Base-by-base conservation (phyloP, 2,329 filamentous ascomycete genomes). In the Colletotrichum graminicola region DNA sequence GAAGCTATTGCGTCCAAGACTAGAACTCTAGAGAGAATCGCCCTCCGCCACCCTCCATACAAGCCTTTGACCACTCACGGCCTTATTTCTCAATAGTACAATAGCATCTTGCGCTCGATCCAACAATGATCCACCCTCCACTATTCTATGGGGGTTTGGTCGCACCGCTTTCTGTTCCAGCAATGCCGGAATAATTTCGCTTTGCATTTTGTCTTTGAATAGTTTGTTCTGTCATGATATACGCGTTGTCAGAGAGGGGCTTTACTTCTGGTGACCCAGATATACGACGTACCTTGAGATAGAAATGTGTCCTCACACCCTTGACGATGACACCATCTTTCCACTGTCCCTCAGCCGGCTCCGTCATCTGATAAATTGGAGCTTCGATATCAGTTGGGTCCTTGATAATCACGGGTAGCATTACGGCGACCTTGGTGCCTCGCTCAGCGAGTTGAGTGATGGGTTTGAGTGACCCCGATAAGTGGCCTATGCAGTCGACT, bases 401-500 rank as follows among this genome's bases (percentile, higher is more conserved):
- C 54, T 79, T 83, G 55, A 89, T 74, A 67, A 91, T 88, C 21
- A 91, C 84, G 0, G 90, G 90, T 7, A 92, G 78, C 79, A 92
- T 84, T 21, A 91, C 79, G 0, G 89, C 90, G 0, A 91, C 87
- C 32, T 79, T 87, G 5, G 82, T 79, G 0, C 87, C 87, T 1
- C 64, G 76, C 69, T 82, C 78, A 0, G 86, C 88, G 32, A 92
- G 80, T 73, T 82, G 82, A 6, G 83, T 81, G 43, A 91, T 79
- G 2, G 85, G 87, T 41, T 75, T 75, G 7, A 90, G 73, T 7
- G 84, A 85, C 0, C 85, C 85, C 1, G 68, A 36, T 45, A 84
- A 77, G 3, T 84, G 86, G 2, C 86, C 86, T 66, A 90, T 89
- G 77, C 88, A 90, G 77, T 90, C 88, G 14, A 90, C 75, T 21